Conservation (phyloP, 495 filamentous ascomycete species). For the Choiromyces venosus region DNA sequence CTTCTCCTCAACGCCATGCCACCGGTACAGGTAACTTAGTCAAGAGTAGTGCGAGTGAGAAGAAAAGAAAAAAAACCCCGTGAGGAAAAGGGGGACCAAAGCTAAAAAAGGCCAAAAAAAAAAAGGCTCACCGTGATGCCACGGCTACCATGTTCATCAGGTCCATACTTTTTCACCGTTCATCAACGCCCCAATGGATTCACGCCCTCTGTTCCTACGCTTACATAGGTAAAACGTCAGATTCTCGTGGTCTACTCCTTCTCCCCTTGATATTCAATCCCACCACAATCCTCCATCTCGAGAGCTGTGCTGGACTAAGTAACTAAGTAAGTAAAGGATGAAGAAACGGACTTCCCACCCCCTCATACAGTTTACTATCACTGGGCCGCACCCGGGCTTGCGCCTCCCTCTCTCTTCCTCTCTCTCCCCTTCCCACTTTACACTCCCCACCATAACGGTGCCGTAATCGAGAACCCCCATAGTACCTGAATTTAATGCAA, state of each 20-base stretch:
- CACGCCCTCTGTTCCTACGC: not conserved
- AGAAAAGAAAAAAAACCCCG: not conserved
- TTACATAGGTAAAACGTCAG: not conserved
- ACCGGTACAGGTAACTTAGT: constrained; percentile 1
- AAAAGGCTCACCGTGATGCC: not conserved
- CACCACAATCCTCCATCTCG: not conserved
- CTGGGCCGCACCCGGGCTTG: not conserved
- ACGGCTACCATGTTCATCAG: not conserved
- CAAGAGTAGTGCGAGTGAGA: not conserved
- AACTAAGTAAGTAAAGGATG: not conserved
- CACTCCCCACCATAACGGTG: not conserved
- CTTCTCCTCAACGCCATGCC: not conserved
- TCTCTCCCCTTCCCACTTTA: not conserved
- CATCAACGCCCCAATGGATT: not conserved
- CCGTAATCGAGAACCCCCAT: not conserved
- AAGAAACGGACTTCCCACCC: not conserved
- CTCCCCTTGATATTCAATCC: not conserved
- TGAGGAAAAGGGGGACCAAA: not conserved
- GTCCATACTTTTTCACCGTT: not conserved
- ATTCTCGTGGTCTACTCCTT: not conserved
- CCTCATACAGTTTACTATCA: not conserved
- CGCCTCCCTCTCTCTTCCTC: not conserved
- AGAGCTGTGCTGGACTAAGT: not conserved
- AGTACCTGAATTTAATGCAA: not conserved
- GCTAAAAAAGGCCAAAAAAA: not conserved